Conservation (phyloP, 805 yeast species). For the Wickerhamiella siamensis region DNA sequence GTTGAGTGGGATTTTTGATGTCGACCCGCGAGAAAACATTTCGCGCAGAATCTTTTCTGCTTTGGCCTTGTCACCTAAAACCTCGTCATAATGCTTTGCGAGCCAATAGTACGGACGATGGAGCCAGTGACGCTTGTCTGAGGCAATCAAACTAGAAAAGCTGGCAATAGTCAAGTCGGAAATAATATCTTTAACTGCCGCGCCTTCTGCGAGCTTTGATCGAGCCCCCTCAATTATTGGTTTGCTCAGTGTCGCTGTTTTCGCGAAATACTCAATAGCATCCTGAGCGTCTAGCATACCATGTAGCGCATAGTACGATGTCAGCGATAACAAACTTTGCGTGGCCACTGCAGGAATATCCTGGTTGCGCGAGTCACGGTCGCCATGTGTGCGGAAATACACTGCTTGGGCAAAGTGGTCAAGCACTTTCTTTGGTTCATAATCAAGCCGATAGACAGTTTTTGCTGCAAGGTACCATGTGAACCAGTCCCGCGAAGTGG, state of each 20-base stretch:
- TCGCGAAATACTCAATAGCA: conserved; percentile 2
- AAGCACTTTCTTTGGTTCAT: conserved; percentile 26
- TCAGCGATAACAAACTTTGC: conserved; percentile 28
- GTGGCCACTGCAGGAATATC: conserved; percentile 4
- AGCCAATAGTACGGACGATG: conserved; percentile 68
- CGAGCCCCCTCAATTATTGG: neutral
- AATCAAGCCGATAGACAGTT: conserved; percentile 37
- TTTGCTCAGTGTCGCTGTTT: neutral
- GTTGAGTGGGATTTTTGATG: conserved; percentile 53
- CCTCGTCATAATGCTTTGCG: conserved; percentile 46
- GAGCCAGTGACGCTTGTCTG: conserved; percentile 84
- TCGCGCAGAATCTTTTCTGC: conserved; percentile 54
- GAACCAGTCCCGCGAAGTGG: conserved; percentile 43
- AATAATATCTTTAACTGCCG: neutral
- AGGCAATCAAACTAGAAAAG: conserved; percentile 4
- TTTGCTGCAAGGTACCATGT: conserved; percentile 45
- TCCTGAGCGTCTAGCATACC: conserved; percentile 12
- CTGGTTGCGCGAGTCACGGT: conserved; percentile 8
- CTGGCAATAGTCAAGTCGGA: neutral
- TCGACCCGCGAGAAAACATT: conserved; percentile 49
- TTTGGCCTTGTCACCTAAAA: conserved; percentile 34
- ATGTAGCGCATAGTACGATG: conserved; percentile 20
- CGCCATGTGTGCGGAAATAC: neutral
- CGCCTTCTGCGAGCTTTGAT: neutral
- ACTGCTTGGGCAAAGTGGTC: conserved; percentile 28